Conservation (phyloP, 768 basidiomycete genomes). For the Leccinum subtestaceum region DNA sequence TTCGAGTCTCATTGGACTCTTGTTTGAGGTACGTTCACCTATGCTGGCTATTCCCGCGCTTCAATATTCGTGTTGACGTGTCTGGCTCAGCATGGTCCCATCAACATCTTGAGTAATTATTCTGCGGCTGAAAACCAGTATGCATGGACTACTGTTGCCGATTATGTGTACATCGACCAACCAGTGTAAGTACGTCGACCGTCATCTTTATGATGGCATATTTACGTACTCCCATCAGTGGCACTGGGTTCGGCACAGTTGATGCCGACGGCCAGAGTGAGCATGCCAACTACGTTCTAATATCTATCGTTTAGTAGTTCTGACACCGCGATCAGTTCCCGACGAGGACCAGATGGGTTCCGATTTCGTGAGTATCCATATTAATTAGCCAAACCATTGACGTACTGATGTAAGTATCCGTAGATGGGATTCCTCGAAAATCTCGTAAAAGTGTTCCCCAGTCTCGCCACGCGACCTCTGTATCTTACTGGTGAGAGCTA, state of each 20-base stretch:
- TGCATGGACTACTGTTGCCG: conserved; percentile 53
- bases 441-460: conserved; percentile 71
- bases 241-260: conserved; percentile 62
- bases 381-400: not conserved
- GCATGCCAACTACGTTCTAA: conserved; percentile 6
- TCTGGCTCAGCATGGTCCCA: conserved; percentile 58
- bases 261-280: conserved; percentile 56
- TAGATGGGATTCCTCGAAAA: conserved; percentile 72
- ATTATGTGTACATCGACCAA: conserved; percentile 68
- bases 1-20: conserved; percentile 60
- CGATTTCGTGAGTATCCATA: conserved; percentile 37
- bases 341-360: conserved; percentile 61
- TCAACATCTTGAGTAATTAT: conserved; percentile 51
- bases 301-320: not conserved
- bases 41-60: not conserved
- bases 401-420: not conserved
- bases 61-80: not conserved
- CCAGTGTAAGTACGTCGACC: conserved; percentile 43
- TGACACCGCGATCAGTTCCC: conserved; percentile 35
- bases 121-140: conserved; percentile 46
- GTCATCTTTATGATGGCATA: not conserved
- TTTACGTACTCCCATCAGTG: conserved; percentile 34
- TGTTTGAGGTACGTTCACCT: conserved; percentile 50
- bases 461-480: conserved; percentile 60
- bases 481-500: conserved; percentile 75